phyloP scores from a whole-genome alignment of 768 basidiomycete genomes.

The Mycena maculata region DNA sequence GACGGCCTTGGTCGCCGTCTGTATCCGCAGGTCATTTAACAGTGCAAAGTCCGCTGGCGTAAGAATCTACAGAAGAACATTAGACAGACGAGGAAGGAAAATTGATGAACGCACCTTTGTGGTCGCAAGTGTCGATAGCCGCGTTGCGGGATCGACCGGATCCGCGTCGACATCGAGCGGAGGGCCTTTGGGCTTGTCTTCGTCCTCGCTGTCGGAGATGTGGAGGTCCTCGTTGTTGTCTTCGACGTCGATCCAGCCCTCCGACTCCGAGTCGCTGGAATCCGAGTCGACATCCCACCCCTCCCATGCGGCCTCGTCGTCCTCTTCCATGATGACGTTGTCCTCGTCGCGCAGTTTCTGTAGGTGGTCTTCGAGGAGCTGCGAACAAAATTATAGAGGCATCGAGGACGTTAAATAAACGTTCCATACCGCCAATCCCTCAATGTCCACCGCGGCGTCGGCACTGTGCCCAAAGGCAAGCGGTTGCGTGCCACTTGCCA shows the following conservation, averaged over 20 bases:
- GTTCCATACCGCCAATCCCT: conserved; percentile 83
- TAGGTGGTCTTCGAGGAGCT: conserved; percentile 93
- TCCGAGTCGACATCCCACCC: conserved; percentile 91
- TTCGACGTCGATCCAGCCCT: conserved; percentile 85
- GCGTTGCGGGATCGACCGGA: conserved; percentile 46
- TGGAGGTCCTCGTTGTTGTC: conserved; percentile 72
- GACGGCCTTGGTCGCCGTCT: conserved; percentile 79
- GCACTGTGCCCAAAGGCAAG: conserved; percentile 86
- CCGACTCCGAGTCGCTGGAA: conserved; percentile 65
- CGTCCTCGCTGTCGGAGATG: conserved; percentile 91
- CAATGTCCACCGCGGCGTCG: conserved; percentile 84
- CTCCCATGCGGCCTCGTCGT: conserved; percentile 82
- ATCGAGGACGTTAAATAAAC: not conserved
- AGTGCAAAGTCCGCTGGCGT: conserved; percentile 97
- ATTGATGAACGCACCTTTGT: conserved; percentile 75
- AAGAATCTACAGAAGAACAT: conserved; percentile 73
- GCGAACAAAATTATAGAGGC: conserved; percentile 8
- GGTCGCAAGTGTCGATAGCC: conserved; percentile 78
- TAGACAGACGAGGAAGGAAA: conserved; percentile 1
- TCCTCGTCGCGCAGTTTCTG: conserved; percentile 76
- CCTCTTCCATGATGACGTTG: conserved; percentile 60
- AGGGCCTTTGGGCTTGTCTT: conserved; percentile 64
- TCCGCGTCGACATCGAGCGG: conserved; percentile 38
- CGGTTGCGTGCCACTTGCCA: conserved; percentile 70
- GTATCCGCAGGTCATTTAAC: conserved; percentile 86